Conservation (phyloP, 768 basidiomycete species). For the Phylloporus arenicola region DNA sequence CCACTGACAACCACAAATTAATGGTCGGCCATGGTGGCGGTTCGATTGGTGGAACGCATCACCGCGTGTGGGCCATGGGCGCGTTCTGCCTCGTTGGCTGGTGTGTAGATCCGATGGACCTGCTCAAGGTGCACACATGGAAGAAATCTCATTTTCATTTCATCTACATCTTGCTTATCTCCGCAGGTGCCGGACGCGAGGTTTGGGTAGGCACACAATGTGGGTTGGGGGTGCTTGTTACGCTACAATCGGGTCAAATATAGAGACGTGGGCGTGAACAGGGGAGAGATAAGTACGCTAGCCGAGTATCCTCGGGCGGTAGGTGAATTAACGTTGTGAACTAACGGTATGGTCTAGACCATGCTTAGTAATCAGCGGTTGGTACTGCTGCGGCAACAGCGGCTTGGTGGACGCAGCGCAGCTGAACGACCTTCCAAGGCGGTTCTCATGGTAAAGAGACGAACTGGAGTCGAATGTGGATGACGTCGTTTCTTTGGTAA, state of each 20-base stretch:
- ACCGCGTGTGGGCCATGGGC: not conserved
- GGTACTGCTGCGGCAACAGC: not conserved
- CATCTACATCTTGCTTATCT: constrained; percentile 21
- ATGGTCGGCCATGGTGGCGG: no score
- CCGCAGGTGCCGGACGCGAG: constrained; percentile 13
- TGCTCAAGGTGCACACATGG: constrained; percentile 1
- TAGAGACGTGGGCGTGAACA: constrained; percentile 2
- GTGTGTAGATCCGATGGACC: constrained; percentile 6
- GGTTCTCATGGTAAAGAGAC: not conserved
- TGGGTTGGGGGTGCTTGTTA: constrained; percentile 15
- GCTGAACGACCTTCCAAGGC: not conserved
- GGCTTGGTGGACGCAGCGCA: no score
- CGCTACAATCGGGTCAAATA: constrained; percentile 6
- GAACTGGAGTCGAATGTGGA: constrained; percentile 1
- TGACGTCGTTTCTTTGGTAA: constrained; percentile 26
- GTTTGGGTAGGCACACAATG: not conserved
- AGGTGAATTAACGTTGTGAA: not conserved
- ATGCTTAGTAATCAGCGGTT: not conserved
- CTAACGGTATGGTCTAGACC: not conserved
- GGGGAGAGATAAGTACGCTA: not conserved
- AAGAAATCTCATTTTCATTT: constrained; percentile 4
- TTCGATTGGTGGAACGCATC: not conserved
- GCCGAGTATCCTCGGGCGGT: not conserved
- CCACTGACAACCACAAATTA: not conserved
- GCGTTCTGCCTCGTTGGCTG: constrained; percentile 5